Percentiles rank a stretch among this genome's conserved stretches.
These are phyloP conservation scores for Chaetomium olivaceum DNA, from an alignment of 2,329 filamentous ascomycete genomes.

Conservation along the genomic window DNA sequence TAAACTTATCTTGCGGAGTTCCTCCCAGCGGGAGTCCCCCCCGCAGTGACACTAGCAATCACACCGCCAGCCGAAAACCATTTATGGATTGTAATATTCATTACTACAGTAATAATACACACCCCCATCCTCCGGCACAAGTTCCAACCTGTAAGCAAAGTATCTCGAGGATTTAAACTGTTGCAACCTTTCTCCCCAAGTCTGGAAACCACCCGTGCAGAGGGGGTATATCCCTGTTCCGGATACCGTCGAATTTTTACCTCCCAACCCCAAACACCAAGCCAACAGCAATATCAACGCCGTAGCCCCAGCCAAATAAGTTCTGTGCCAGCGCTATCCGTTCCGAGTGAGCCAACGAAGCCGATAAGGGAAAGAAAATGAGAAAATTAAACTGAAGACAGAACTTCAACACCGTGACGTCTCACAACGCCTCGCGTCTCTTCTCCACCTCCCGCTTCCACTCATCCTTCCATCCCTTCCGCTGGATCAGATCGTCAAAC, in stretches of 20 bases:
- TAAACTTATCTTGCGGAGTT: background rate
- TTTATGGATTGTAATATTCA: background rate
- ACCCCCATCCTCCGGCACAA: background rate
- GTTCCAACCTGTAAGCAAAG: background rate
- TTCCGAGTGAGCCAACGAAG: background rate
- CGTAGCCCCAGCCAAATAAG: background rate
- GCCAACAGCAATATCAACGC: background rate
- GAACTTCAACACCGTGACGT: background rate
- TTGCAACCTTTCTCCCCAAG: background rate
- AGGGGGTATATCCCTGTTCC: constrained; percentile 19
- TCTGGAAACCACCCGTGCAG: constrained; percentile 3
- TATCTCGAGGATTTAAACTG: background rate
- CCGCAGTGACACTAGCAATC: background rate
- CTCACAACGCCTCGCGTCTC: background rate
- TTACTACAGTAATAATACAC: background rate
- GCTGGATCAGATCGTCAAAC: constrained; percentile 21
- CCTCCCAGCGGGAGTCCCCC: background rate
- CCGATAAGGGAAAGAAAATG: background rate
- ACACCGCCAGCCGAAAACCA: background rate
- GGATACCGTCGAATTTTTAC: background rate
- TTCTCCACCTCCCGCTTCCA: background rate
- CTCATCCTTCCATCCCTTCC: background rate
- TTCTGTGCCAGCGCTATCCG: background rate
- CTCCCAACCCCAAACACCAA: background rate
- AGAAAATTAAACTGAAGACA: background rate